phyloP scores from a whole-genome alignment of 2,329 filamentous ascomycete genomes.

The Exophiala spinifera region DNA sequence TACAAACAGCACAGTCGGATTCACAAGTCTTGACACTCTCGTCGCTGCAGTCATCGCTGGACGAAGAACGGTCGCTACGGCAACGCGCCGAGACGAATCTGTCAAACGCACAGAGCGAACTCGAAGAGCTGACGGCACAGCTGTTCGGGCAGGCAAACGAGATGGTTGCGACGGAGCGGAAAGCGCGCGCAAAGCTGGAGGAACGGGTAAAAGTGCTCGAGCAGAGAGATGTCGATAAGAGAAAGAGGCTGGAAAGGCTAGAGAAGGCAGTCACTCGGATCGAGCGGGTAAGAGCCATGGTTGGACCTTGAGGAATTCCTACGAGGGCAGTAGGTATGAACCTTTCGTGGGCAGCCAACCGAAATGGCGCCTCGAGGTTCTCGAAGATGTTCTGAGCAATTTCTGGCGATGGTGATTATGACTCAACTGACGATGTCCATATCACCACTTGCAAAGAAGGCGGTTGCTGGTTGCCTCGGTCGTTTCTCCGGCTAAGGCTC shows the following conservation, averaged over 20 bases:
- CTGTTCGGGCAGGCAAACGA: conserved; percentile 64
- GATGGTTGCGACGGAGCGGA: conserved; percentile 63
- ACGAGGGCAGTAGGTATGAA: too few species aligned
- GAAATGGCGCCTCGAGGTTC: too few species aligned
- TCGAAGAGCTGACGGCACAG: conserved; percentile 60
- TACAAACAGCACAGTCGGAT: conserved; percentile 14
- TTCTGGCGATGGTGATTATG: too few species aligned
- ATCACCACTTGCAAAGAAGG: too few species aligned
- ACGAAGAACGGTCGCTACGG: conserved; percentile 54
- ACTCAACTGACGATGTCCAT: too few species aligned
- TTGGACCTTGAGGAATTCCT: conserved; percentile 36
- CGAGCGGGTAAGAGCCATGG: conserved; percentile 55
- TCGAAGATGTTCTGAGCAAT: too few species aligned
- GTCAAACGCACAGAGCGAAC: conserved; percentile 53
- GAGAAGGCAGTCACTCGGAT: conserved; percentile 55
- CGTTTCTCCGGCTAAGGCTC: too few species aligned
- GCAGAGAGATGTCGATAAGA: conserved; percentile 48
- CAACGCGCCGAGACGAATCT: conserved; percentile 57
- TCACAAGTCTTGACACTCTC: conserved; percentile 36
- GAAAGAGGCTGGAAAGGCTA: conserved; percentile 51
- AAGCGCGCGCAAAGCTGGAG: conserved; percentile 53
- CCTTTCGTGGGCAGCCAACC: too few species aligned
- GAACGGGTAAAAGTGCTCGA: conserved; percentile 48
- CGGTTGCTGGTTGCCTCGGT: too few species aligned
- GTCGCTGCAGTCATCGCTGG: conserved; percentile 51